These are phyloP conservation scores for Laetiporus sulphureus DNA, from an alignment of 1,284 basidiomycete species.

Conservation along the genomic window DNA sequence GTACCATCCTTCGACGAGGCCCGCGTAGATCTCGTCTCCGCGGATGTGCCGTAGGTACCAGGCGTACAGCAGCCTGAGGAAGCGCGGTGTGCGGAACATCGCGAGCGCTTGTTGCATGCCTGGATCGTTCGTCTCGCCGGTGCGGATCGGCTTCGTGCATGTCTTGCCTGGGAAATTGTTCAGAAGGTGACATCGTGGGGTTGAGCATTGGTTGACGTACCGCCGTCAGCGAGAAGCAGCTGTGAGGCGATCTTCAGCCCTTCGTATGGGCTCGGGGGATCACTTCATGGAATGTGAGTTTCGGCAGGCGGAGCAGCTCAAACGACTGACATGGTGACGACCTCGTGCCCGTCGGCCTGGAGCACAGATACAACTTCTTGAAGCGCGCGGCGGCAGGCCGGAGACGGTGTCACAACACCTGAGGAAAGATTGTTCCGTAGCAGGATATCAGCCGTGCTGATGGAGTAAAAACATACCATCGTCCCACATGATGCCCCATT, in stretches of 20 bases:
- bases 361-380: slow-evolving; percentile 42
- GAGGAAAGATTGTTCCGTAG: neutral
- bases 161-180: slow-evolving; percentile 16
- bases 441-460: too few species aligned
- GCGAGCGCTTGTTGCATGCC: slow-evolving; percentile 29
- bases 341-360: slow-evolving; percentile 41
- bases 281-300: slow-evolving; percentile 12
- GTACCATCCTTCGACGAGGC: slow-evolving; percentile 35
- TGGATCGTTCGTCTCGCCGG: slow-evolving; percentile 40
- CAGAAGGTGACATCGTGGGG: neutral
- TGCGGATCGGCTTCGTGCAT: slow-evolving; percentile 25
- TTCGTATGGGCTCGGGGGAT: slow-evolving; percentile 32
- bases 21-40: slow-evolving; percentile 22
- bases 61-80: slow-evolving; percentile 30
- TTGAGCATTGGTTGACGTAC: slow-evolving; percentile 15
- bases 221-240: slow-evolving; percentile 32
- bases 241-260: slow-evolving; percentile 32
- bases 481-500: slow-evolving; percentile 50
- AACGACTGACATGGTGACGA: slow-evolving; percentile 36
- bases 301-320: neutral
- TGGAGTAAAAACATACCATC: slow-evolving; percentile 33
- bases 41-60: slow-evolving; percentile 32
- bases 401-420: slow-evolving; percentile 45
- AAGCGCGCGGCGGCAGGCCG: slow-evolving; percentile 55
- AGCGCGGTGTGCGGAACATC: slow-evolving; percentile 33